Percentiles rank a stretch among this genome's conserved stretches.
phyloP scores from a whole-genome alignment of 169 alveolate species.

The Fabrea salina region DNA sequence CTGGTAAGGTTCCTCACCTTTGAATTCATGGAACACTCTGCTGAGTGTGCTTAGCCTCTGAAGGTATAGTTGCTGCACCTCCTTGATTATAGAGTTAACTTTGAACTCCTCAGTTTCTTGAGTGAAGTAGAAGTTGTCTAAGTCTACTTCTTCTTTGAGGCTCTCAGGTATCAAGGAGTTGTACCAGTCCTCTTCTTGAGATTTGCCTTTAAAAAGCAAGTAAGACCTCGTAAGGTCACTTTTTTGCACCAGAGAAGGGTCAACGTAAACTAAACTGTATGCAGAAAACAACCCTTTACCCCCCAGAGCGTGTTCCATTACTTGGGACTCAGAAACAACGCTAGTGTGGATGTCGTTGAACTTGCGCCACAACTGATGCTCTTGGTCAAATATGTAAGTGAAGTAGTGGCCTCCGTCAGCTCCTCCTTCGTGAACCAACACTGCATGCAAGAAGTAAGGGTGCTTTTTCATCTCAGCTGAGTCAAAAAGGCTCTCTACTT shows the following conservation, averaged over 20 bases:
- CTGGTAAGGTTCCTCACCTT: neutral
- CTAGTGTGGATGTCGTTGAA: neutral
- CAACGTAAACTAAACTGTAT: constrained; percentile 10
- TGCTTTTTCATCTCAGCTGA: neutral
- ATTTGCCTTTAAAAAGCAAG: neutral
- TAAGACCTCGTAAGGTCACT: neutral
- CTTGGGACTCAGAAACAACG: constrained; percentile 6
- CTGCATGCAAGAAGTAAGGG: constrained; percentile 1
- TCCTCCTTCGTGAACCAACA: constrained; percentile 23
- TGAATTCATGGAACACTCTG: neutral
- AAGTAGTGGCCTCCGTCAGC: constrained; percentile 28
- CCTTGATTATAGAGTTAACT: neutral
- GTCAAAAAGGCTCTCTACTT: neutral
- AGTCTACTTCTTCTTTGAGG: neutral
- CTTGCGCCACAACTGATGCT: constrained; percentile 18
- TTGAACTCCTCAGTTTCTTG: neutral
- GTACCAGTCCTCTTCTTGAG: neutral
- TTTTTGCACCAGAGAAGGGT: neutral
- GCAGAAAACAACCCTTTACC: constrained; percentile 8
- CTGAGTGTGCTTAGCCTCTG: neutral
- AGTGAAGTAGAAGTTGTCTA: neutral
- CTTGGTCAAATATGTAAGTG: constrained; percentile 5
- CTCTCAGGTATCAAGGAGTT: neutral
- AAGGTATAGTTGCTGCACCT: neutral
- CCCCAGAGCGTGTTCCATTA: constrained; percentile 1